Evolutionary conservation across 2,329 filamentous ascomycete species (phyloP), one percentile per base, ranked within the genome.

Genomic region (Pyrenochaeta sp.): DNA sequence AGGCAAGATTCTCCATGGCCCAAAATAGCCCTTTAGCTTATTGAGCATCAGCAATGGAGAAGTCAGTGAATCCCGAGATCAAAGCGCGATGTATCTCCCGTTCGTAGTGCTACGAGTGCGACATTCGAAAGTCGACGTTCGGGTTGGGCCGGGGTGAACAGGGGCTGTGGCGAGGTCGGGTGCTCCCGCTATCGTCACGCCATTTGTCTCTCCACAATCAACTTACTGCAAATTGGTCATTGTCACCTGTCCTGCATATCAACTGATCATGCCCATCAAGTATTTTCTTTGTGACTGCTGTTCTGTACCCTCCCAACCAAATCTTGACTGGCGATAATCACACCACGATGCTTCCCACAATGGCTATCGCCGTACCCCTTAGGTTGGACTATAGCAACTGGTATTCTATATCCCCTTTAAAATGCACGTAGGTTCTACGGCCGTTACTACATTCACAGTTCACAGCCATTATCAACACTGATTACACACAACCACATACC

Each of bases 121-220:
- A 19, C 24, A n/a, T 27, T 27, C 10, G 24, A 10, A 27, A 13
- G 10, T 27, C 10, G 9, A 27, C 13, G 11, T 21, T 15, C 31
- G 31, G 31, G 18, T 14, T 11, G 7, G 7, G 14, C 34, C 40
- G 39, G 39, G 22, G 17, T 6, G 18, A 6, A 9, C 6, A 13
- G 22, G 41, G 14, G 9, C 11, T 4, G 47, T 47, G 35, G 30
- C 27, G 35, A 37, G 34, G 27, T 13, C 40, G 41, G 39, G 40
- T 21, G 31, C 10, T 29, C 21, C 44, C 48, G 47, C 22, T 18
- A 9, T 24, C 15, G 10, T 44, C 41, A 45, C 48, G 38, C 41
- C 46, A 48, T 18, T 8, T 41, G 23, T 48, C 44, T 46, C 38
- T 17, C 50, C 46, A 53, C 42, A 17, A 17, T 13, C 19, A 10